Percentiles rank a stretch among this genome's conserved stretches.
Conservation (phyloP, 768 basidiomycete genomes). For the Suillus clintonianus region DNA sequence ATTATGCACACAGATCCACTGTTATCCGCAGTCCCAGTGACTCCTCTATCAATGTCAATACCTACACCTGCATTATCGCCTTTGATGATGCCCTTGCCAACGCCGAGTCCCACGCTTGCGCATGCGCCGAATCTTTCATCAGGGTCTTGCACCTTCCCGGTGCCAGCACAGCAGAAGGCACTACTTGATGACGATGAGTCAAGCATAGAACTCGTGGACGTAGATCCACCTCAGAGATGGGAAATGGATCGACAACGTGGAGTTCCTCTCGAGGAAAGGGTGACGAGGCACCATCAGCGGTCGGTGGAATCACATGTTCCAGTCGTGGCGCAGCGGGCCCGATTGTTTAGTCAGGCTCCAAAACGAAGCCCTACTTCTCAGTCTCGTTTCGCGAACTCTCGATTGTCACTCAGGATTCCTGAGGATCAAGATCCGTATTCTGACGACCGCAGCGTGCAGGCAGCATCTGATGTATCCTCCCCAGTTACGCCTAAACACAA, state of each 20-base stretch:
- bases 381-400: slow-evolving; percentile 34
- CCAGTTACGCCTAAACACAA: slow-evolving; percentile 34
- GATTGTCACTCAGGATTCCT: slow-evolving; percentile 34
- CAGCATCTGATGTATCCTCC: slow-evolving; percentile 32
- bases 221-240: slow-evolving; percentile 45
- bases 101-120: neutral
- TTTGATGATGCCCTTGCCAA: neutral
- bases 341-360: slow-evolving; percentile 29
- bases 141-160: slow-evolving; percentile 11
- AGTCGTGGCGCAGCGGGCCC: slow-evolving; percentile 27
- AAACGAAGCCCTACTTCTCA: slow-evolving; percentile 27
- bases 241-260: slow-evolving; percentile 47
- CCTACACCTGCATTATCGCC: slow-evolving; percentile 13
- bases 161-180: slow-evolving; percentile 7
- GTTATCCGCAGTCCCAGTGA: slow-evolving; percentile 21
- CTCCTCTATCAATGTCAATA: slow-evolving; percentile 12
- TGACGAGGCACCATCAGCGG: slow-evolving; percentile 36
- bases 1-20: slow-evolving; percentile 22
- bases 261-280: slow-evolving; percentile 43
- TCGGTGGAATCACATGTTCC: slow-evolving; percentile 27
- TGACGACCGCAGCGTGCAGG: slow-evolving; percentile 29
- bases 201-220: slow-evolving; percentile 53
- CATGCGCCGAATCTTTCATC: neutral
- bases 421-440: slow-evolving; percentile 33
- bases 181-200: slow-evolving; percentile 51